A percentile compares a stretch with the other conserved stretches of the same genome.
Evolutionary conservation across 345 rosid species (phyloP).

Genomic region (Brassica rapa): DNA sequence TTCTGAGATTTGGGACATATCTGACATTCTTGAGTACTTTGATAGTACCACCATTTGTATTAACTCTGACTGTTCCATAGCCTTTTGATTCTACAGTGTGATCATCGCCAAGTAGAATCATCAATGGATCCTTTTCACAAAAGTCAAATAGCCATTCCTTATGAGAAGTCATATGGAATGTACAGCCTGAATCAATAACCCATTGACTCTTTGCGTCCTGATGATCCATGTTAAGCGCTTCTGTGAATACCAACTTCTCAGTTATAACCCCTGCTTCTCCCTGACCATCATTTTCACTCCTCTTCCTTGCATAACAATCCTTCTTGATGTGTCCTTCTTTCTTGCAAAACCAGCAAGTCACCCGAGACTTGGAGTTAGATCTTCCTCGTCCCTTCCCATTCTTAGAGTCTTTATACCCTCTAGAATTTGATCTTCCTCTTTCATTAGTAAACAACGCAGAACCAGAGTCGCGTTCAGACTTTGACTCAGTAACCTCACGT

Average conservation of each 20-base stretch:
- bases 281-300: not conserved
- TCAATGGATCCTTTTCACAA: not conserved
- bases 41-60: not conserved
- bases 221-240: not conserved
- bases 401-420: not conserved
- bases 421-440: too few relatives aligned
- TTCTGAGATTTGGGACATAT: not conserved
- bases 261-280: not conserved
- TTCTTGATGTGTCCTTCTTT: not conserved
- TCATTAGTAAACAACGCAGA: too few relatives aligned
- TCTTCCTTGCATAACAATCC: not conserved
- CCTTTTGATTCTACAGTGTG: not conserved
- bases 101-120: not conserved
- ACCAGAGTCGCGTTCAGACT: too few relatives aligned
- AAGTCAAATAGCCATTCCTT: not conserved
- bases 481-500: too few relatives aligned
- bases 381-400: not conserved
- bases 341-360: not conserved
- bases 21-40: not conserved
- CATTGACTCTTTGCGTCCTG: not conserved
- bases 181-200: not conserved
- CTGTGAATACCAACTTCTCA: not conserved
- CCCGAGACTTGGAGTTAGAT: not conserved
- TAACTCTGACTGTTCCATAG: not conserved
- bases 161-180: not conserved